Evolutionary conservation across 2,329 filamentous ascomycete genomes (phyloP).

Genomic region (Calonectria naviculata): DNA sequence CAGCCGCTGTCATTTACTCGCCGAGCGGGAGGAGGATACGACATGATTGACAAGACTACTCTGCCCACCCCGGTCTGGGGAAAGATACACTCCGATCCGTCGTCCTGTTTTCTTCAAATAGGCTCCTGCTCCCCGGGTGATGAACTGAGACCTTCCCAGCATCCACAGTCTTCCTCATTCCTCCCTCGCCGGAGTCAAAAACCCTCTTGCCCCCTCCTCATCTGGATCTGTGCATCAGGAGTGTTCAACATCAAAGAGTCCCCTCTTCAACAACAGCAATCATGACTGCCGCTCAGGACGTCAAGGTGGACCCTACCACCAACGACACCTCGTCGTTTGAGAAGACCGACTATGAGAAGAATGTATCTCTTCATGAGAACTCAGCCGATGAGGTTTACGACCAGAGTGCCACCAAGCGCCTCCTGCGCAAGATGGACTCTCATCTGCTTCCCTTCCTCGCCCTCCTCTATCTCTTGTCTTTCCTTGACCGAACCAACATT

Average conservation of each 20-base stretch:
- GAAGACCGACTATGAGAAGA: conserved; percentile 42
- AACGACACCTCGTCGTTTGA: conserved; percentile 40
- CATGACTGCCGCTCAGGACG: background rate
- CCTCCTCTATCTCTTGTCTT: conserved; percentile 68
- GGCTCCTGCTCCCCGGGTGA: conserved; percentile 33
- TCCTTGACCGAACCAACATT: conserved; percentile 54
- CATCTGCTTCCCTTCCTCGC: conserved; percentile 69
- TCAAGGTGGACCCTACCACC: conserved; percentile 23
- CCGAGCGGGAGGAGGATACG: conserved; percentile 8
- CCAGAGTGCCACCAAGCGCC: conserved; percentile 55
- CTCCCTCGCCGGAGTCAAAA: background rate
- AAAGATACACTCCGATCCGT: conserved; percentile 5
- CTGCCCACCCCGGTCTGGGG: conserved; percentile 16
- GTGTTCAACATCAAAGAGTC: background rate
- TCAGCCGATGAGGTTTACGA: conserved; percentile 42
- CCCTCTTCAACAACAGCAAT: conserved; percentile 6
- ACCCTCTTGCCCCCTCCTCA: conserved; percentile 7
- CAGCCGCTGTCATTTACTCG: conserved; percentile 8
- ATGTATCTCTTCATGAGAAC: conserved; percentile 39
- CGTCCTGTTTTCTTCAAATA: conserved; percentile 30
- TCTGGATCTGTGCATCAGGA: background rate
- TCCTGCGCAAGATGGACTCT: conserved; percentile 65
- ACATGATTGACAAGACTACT: conserved; percentile 7
- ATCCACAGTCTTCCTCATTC: conserved; percentile 32
- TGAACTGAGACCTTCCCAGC: conserved; percentile 31